phyloP scores from a whole-genome alignment of 371 early-diverging fungal species.

The Mucor saturninus region DNA sequence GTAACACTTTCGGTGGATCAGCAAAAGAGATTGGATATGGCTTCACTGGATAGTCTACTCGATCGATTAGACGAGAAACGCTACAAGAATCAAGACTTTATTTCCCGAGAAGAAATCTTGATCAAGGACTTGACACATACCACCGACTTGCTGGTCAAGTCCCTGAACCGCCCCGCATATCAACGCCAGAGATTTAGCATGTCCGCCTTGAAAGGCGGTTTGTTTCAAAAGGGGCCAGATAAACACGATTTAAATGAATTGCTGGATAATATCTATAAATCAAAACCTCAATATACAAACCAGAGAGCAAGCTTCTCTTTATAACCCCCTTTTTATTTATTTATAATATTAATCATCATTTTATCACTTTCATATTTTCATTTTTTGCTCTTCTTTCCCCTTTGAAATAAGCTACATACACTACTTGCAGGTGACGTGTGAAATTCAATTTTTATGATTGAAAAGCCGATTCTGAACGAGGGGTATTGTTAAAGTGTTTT shows the following conservation, averaged over 20 bases:
- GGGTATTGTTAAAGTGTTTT: constrained; percentile 1
- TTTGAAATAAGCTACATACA: too few species aligned
- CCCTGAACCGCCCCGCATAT: constrained; percentile 39
- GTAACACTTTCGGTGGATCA: constrained; percentile 16
- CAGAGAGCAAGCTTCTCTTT: constrained; percentile 41
- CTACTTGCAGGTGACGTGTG: too few species aligned
- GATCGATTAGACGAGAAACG: constrained; percentile 34
- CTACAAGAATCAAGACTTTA: constrained; percentile 50
- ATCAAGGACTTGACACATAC: constrained; percentile 51
- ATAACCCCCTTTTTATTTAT: neutral
- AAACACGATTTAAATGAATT: constrained; percentile 24
- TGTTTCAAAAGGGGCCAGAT: constrained; percentile 23
- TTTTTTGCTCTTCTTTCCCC: neutral
- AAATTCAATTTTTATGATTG: too few species aligned
- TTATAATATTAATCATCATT: neutral
- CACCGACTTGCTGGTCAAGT: constrained; percentile 61
- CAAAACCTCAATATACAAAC: constrained; percentile 35
- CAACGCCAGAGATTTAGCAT: constrained; percentile 21
- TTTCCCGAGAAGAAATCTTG: constrained; percentile 45
- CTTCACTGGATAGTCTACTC: constrained; percentile 23
- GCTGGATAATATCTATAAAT: constrained; percentile 31
- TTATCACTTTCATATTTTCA: neutral
- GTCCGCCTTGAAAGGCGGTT: constrained; percentile 13
- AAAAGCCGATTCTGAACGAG: neutral
- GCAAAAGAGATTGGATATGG: constrained; percentile 31